Evolutionary conservation across 768 basidiomycete genomes (phyloP), one percentile per base, ranked within the genome.

Genomic region (Russula earlei): DNA sequence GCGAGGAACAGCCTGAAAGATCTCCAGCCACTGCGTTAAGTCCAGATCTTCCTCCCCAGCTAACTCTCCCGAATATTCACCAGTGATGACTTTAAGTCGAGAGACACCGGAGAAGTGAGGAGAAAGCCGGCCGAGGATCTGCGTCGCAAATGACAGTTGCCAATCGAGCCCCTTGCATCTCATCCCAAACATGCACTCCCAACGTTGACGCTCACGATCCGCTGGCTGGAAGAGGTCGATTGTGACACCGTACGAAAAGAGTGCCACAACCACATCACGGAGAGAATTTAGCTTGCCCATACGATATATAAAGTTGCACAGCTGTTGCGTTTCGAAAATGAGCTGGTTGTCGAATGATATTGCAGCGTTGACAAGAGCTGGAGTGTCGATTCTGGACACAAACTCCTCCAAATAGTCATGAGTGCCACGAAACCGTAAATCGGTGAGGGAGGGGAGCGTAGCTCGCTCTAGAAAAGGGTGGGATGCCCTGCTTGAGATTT

Each of bases 321-420:
- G 15, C 17, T 40, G 49, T 15, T 49, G 49, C 4, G 51, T 22
- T 22, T 45, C 43, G 36, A 51, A 31, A n/a, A 40, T 4, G 12
- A 46, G 49, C n/a, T 45, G 25, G 36, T 51, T 51, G 43, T 17
- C 38, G 27, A 47, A 36, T 5, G 2, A 17, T 33, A 49, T 15
- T 10, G 9, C 5, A 12, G 49, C n/a, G 12, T 7, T n/a, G 12
- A n/a, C 0, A 22, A 49, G 47, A 36, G 20, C 6, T 12, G 54
- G 47, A 1, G 24, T 1, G 19, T 36, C 15, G 6, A 48, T 36
- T 36, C 33, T 38, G 2, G 33, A 10, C 25, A 37, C 45, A 5
- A 57, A 19, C 24, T 10, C 46, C 24, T 58, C 56, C 10, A 58
- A 33, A 31, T 49, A 52, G 20, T 53, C 56, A 20, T 25, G 48